phyloP scores from a whole-genome alignment of 805 yeast genomes.

The Metschnikowia peoriensis region DNA sequence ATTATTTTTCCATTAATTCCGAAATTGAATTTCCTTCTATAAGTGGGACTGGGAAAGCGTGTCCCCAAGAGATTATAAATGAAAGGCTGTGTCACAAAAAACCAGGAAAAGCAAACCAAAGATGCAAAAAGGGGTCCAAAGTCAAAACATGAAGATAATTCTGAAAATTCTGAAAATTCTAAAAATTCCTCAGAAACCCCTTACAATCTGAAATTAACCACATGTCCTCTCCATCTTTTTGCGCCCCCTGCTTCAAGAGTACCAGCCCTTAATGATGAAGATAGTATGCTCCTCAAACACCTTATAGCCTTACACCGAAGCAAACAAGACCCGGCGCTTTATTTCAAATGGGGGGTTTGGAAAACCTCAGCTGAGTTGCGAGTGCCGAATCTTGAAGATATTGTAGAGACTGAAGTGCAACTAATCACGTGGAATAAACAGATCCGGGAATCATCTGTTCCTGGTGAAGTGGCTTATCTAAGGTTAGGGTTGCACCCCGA shows the following conservation, averaged over 20 bases:
- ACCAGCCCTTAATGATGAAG: neutral
- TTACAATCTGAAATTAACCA: neutral
- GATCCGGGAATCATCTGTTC: neutral
- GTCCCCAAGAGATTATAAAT: too few relatives aligned
- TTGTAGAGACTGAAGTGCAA: slow-evolving; percentile 6
- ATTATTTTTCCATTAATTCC: too few relatives aligned
- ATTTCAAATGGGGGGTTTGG: slow-evolving; percentile 15
- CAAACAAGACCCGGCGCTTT: neutral
- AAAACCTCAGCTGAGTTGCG: neutral
- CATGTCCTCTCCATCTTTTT: slow-evolving; percentile 2
- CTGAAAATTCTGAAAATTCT: too few relatives aligned
- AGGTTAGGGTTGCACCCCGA: slow-evolving; percentile 7
- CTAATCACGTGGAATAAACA: neutral
- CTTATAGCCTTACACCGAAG: slow-evolving; percentile 1
- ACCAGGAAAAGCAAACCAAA: neutral
- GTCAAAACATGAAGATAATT: neutral
- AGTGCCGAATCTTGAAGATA: neutral
- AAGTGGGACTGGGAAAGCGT: too few relatives aligned
- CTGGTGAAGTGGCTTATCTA: neutral
- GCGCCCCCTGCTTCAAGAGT: neutral
- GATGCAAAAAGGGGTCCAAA: neutral
- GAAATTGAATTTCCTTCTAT: too few relatives aligned
- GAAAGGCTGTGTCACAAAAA: too few relatives aligned
- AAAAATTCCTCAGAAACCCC: neutral
- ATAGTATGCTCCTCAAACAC: slow-evolving; percentile 4